These are phyloP conservation scores for Pyricularia pennisetigena DNA, from an alignment of 2,329 filamentous ascomycete species.

Conservation along the genomic window DNA sequence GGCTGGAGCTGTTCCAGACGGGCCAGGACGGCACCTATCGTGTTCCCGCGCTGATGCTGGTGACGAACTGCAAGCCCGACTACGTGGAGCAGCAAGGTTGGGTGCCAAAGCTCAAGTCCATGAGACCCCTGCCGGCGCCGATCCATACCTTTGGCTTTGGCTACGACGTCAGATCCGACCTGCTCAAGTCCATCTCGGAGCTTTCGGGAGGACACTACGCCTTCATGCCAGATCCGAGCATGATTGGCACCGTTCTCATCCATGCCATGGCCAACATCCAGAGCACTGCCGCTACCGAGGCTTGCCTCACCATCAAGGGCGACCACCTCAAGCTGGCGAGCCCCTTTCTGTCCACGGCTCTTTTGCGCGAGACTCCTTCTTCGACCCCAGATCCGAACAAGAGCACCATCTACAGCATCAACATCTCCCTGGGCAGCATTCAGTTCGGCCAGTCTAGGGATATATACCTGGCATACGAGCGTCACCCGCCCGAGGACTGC, in stretches of 20 bases:
- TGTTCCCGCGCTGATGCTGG: constrained; percentile 40
- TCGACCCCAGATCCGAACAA: background rate
- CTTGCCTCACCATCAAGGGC: constrained; percentile 31
- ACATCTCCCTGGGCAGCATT: constrained; percentile 37
- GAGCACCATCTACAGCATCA: constrained; percentile 15
- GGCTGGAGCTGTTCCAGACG: constrained; percentile 34
- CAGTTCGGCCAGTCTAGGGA: constrained; percentile 54
- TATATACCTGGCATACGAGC: constrained; percentile 31
- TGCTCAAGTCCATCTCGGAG: constrained; percentile 52
- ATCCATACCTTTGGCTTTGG: constrained; percentile 48
- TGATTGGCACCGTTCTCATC: constrained; percentile 54
- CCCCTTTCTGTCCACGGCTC: constrained; percentile 26
- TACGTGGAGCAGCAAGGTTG: constrained; percentile 41
- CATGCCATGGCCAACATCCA: constrained; percentile 53
- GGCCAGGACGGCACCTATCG: constrained; percentile 18
- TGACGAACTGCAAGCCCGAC: constrained; percentile 48
- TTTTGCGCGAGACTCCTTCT: background rate
- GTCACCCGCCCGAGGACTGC: constrained; percentile 10
- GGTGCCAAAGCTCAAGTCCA: constrained; percentile 38
- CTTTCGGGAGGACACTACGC: constrained; percentile 46
- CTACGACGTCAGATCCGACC: constrained; percentile 35
- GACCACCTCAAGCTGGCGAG: constrained; percentile 25
- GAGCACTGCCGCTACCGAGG: constrained; percentile 42
- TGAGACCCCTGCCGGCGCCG: constrained; percentile 28
- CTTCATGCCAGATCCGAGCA: constrained; percentile 52